Evolutionary conservation across 441 rosid species (phyloP).

Genomic region (Brassica hybrid): DNA sequence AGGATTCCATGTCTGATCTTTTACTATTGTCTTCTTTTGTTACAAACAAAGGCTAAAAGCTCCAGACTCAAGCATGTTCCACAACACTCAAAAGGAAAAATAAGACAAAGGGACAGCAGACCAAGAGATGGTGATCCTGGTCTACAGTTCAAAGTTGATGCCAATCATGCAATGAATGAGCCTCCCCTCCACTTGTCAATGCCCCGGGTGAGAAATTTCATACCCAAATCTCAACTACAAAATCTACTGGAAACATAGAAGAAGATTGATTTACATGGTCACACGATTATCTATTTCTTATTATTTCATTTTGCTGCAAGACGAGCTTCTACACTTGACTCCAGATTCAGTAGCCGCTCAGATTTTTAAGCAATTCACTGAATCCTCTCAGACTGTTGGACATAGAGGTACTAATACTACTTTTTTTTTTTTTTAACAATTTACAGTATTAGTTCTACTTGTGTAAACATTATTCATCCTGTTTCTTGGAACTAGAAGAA

Average conservation of each 20-base stretch:
- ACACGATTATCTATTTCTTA: conserved; percentile 3
- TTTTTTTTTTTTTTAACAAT: background rate
- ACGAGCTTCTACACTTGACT: conserved; percentile 48
- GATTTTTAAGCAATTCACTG: conserved; percentile 47
- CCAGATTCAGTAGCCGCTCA: conserved; percentile 44
- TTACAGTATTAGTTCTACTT: conserved; percentile 7
- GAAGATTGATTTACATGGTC: background rate
- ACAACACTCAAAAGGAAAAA: conserved; percentile 23
- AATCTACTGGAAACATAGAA: background rate
- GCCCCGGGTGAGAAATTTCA: conserved; percentile 42
- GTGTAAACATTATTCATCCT: background rate
- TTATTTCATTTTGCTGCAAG: conserved; percentile 26
- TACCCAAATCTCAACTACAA: background rate
- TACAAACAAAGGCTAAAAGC: conserved; percentile 29
- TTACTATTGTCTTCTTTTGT: conserved; percentile 45
- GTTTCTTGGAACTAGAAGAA: conserved; percentile 9
- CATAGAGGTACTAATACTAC: conserved; percentile 25
- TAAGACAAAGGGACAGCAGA: conserved; percentile 38
- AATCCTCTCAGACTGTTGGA: conserved; percentile 21
- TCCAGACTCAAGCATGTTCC: conserved; percentile 48
- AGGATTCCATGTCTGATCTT: no score
- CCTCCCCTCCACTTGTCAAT: conserved; percentile 49
- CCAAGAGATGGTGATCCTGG: conserved; percentile 45
- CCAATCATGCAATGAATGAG: conserved; percentile 44
- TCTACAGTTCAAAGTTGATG: conserved; percentile 50